Evolutionary conservation across 2,329 filamentous ascomycete genomes (phyloP), one percentile per base, ranked within the genome.

Genomic region (Pseudocercospora vitis): DNA sequence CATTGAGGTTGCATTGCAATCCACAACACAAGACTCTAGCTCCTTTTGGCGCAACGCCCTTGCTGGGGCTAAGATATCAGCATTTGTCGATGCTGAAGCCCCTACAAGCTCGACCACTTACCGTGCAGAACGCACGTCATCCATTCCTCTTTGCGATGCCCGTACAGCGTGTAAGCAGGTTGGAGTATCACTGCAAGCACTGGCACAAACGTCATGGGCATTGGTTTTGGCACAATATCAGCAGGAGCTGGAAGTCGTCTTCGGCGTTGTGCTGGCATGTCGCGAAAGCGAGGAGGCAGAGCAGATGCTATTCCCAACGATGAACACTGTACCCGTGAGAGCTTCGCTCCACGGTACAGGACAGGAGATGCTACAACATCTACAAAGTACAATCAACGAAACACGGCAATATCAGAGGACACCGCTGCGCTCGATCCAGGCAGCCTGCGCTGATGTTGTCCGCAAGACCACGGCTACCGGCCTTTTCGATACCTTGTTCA

Each of bases 311-410:
- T 96, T 96, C 64, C 92, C 91, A 0, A 89, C 88, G 0, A 96
- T 96, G 88, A 96, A 95, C 65, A 96, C 91, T 0, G 84, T 96
- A 0, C 82, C 87, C 0, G 77, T 95, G 6, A 80, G 91, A 8
- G 81, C 81, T 1, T 78, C 91, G 2, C 68, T 96, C 2, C 87
- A 94, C 62, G 89, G 89, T 1, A 83, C 78, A 0, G 73, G 81
- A 0, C 59, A 69, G 0, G 79, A 84, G 0, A 85, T 95, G 72
- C 72, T 96, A 23, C 77, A 75, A 9, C 88, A 91, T 64, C 78
- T 91, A 59, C 90, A 96, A 65, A 80, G 85, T 1, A 86, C 81
- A 56, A 81, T 88, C 70, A 76, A 78, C 1, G 78, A 79, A 19
- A 80, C 90, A 24, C 76, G 83, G n/a, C 80, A 85, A 55, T 83